phyloP scores from a whole-genome alignment of 129 eudicot genomes.

The Smallanthus sonchifolius region DNA sequence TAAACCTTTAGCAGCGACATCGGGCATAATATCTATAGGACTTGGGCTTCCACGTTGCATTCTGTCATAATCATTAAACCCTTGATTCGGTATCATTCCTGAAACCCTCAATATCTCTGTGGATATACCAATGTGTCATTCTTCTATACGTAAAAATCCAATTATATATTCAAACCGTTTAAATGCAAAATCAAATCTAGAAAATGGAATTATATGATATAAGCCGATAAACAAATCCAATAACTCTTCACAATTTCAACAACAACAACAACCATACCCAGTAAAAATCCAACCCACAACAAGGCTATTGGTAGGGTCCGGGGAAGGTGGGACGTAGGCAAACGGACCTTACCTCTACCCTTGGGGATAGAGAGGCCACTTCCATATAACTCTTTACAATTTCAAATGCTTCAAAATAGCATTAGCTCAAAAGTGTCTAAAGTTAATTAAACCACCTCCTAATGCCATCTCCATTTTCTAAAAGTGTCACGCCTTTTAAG shows the following conservation, averaged over 20 bases:
- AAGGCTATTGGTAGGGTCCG: too few relatives aligned
- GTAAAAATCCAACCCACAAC: too few relatives aligned
- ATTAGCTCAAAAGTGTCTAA: not conserved
- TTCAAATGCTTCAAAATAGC: not conserved
- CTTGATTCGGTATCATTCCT: constrained; percentile 51
- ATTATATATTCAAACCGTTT: not conserved
- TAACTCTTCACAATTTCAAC: not conserved
- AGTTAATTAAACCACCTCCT: not conserved
- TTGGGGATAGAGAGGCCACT: too few relatives aligned
- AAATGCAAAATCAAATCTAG: not conserved
- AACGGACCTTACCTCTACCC: too few relatives aligned
- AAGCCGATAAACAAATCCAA: not conserved
- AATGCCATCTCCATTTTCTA: not conserved
- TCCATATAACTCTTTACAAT: too few relatives aligned
- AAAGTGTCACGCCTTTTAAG: not conserved
- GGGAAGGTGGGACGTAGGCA: too few relatives aligned
- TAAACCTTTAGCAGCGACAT: constrained; percentile 39
- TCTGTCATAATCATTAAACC: constrained; percentile 52
- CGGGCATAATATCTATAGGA: constrained; percentile 45
- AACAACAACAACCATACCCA: too few relatives aligned
- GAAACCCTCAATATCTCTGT: constrained; percentile 61
- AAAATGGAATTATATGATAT: not conserved
- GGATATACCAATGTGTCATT: not conserved
- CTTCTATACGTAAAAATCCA: not conserved
- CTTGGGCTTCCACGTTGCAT: constrained; percentile 69